Conservation (phyloP, 2,329 filamentous ascomycete species). For the Penicillium sp. region DNA sequence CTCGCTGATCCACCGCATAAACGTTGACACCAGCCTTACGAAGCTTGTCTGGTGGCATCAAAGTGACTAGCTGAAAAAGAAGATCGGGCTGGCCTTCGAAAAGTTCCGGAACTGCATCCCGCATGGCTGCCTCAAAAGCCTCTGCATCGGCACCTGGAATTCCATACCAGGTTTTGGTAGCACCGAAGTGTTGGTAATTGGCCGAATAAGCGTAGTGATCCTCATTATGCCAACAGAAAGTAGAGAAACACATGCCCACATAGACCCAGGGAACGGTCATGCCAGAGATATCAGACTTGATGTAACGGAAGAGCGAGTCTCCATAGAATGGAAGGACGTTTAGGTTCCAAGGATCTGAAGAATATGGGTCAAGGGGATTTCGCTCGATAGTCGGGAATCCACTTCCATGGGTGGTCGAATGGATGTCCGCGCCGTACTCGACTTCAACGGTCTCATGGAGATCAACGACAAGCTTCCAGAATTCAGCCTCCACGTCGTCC, state of each 20-base stretch:
- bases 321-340: conserved; percentile 87
- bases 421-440: conserved; percentile 96
- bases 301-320: conserved; percentile 91
- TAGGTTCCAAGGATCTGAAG: conserved; percentile 91
- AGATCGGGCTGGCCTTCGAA: conserved; percentile 97
- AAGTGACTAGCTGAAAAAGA: conserved; percentile 93
- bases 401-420: conserved; percentile 95
- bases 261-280: conserved; percentile 99
- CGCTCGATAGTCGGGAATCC: conserved; percentile 94
- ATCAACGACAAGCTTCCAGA: conserved; percentile 92
- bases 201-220: conserved; percentile 97
- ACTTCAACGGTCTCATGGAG: conserved; percentile 95
- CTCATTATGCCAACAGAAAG: conserved; percentile 99
- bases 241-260: conserved; percentile 99
- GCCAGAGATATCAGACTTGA: conserved; percentile 96
- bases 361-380: conserved; percentile 81
- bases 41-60: conserved; percentile 88
- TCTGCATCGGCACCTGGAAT: conserved; percentile 91
- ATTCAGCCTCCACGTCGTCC: conserved; percentile 93
- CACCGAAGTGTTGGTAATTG: conserved; percentile 97
- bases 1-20: conserved; percentile 91
- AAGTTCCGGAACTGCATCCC: conserved; percentile 87
- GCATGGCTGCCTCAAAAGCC: conserved; percentile 94
- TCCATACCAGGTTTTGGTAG: conserved; percentile 98
- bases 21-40: conserved; percentile 90